Conservation (phyloP, 148 eudicot genomes). For the Amaranthus cruentus region DNA sequence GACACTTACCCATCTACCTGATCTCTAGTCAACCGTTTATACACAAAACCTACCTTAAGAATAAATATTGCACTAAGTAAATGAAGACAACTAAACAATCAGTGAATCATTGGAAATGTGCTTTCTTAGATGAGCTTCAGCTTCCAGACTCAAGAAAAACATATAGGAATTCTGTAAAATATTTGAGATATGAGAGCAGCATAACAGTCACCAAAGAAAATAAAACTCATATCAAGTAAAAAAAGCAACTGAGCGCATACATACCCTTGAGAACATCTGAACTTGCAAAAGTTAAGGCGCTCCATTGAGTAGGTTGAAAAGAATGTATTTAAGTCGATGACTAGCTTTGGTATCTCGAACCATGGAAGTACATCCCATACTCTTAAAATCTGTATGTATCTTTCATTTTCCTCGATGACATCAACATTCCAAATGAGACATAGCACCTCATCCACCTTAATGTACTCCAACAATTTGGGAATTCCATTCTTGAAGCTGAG, state of each 20-base stretch:
- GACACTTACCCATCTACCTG: no score
- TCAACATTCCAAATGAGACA: slow-evolving; percentile 17
- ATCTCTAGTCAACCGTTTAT: no score
- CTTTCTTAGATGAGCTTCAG: no score
- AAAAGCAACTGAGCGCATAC: not conserved
- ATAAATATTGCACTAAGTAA: no score
- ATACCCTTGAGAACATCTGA: slow-evolving; percentile 18
- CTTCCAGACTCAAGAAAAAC: no score
- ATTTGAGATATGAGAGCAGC: not conserved
- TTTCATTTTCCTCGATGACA: slow-evolving; percentile 12
- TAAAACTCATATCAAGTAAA: not conserved
- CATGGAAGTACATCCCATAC: slow-evolving; percentile 20
- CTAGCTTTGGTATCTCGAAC: slow-evolving; percentile 15
- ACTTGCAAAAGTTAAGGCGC: slow-evolving; percentile 14
- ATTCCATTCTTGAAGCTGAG: slow-evolving; percentile 11
- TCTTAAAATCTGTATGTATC: slow-evolving; percentile 10
- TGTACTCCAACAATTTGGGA: slow-evolving; percentile 8
- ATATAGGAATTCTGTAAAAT: no score
- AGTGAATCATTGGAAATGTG: no score
- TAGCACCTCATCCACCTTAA: not conserved
- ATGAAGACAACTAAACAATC: no score
- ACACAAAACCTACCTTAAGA: no score
- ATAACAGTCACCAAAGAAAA: not conserved
- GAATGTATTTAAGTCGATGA: not conserved
- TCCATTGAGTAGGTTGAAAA: slow-evolving; percentile 11